These are phyloP conservation scores for Sabuloglossum arenarium DNA, from an alignment of 495 filamentous ascomycete genomes.

Conservation along the genomic window DNA sequence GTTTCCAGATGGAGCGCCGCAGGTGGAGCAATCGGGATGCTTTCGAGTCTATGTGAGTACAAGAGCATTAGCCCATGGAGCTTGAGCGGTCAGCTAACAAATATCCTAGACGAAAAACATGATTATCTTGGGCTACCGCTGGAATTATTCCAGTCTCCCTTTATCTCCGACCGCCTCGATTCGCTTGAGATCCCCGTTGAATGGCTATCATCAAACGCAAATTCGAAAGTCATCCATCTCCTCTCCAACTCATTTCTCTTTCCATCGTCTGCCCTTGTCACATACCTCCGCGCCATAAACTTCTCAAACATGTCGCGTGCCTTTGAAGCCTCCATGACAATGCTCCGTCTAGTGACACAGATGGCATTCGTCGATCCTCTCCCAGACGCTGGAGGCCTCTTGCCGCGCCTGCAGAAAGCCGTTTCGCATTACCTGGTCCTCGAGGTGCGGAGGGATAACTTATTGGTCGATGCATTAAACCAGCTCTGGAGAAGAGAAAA, in stretches of 20 bases:
- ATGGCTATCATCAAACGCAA: slow-evolving; percentile 39
- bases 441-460: slow-evolving; percentile 45
- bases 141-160: slow-evolving; percentile 50
- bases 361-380: slow-evolving; percentile 28
- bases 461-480: slow-evolving; percentile 62
- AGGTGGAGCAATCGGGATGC: slow-evolving; percentile 51
- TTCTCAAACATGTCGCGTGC: slow-evolving; percentile 59
- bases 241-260: slow-evolving; percentile 72
- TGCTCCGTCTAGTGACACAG: slow-evolving; percentile 35
- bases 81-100: not conserved
- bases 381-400: slow-evolving; percentile 27
- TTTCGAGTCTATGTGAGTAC: slow-evolving; percentile 49
- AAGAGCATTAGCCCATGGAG: not conserved
- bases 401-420: slow-evolving; percentile 39
- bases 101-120: slow-evolving; percentile 32
- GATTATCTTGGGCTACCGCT: slow-evolving; percentile 39
- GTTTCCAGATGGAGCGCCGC: slow-evolving; percentile 42
- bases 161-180: slow-evolving; percentile 61
- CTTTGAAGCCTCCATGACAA: slow-evolving; percentile 46
- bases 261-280: slow-evolving; percentile 44
- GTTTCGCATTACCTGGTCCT: slow-evolving; percentile 56
- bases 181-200: slow-evolving; percentile 49
- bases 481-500: slow-evolving; percentile 74
- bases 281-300: slow-evolving; percentile 80
- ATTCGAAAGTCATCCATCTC: slow-evolving; percentile 48